Conservation (phyloP, 768 basidiomycete genomes). For the Arthromyces matolae region DNA sequence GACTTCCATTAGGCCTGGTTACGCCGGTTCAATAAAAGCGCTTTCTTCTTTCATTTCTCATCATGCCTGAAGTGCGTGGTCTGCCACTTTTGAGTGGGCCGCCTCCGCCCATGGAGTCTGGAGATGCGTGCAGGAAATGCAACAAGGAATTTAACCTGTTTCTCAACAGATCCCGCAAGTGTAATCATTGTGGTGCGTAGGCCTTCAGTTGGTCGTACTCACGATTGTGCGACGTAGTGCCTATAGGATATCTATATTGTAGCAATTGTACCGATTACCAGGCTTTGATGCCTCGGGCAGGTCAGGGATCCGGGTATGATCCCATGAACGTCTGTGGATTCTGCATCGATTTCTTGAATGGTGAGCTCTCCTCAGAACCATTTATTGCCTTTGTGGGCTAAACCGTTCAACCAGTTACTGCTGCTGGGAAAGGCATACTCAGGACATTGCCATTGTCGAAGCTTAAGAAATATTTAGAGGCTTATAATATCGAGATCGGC, state of each 20-base stretch:
- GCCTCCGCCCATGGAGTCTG: slow-evolving; percentile 35
- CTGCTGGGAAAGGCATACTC: slow-evolving; percentile 55
- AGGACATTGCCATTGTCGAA: slow-evolving; percentile 53
- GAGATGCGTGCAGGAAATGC: slow-evolving; percentile 60
- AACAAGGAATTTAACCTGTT: slow-evolving; percentile 68
- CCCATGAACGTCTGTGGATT: slow-evolving; percentile 62
- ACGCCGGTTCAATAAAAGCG: background rate
- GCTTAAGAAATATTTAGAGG: slow-evolving; percentile 65
- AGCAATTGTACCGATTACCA: slow-evolving; percentile 71
- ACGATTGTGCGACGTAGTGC: no score
- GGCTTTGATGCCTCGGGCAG: slow-evolving; percentile 69
- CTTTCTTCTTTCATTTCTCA: background rate
- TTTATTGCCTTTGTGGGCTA: slow-evolving; percentile 1
- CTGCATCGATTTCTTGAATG: slow-evolving; percentile 66
- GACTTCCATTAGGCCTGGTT: background rate
- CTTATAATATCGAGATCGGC: slow-evolving; percentile 62
- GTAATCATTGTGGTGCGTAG: slow-evolving; percentile 78
- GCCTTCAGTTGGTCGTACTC: slow-evolving; percentile 4
- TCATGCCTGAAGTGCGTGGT: slow-evolving; percentile 37
- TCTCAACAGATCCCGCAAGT: slow-evolving; percentile 59
- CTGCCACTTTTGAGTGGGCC: slow-evolving; percentile 72
- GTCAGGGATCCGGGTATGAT: slow-evolving; percentile 57
- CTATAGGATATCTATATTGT: slow-evolving; percentile 68
- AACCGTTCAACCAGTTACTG: slow-evolving; percentile 53
- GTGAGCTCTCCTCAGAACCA: slow-evolving; percentile 35